Evolutionary conservation across 768 basidiomycete genomes (phyloP), one percentile per base, ranked within the genome.

Genomic region (Lactarius pseudohatsudake): DNA sequence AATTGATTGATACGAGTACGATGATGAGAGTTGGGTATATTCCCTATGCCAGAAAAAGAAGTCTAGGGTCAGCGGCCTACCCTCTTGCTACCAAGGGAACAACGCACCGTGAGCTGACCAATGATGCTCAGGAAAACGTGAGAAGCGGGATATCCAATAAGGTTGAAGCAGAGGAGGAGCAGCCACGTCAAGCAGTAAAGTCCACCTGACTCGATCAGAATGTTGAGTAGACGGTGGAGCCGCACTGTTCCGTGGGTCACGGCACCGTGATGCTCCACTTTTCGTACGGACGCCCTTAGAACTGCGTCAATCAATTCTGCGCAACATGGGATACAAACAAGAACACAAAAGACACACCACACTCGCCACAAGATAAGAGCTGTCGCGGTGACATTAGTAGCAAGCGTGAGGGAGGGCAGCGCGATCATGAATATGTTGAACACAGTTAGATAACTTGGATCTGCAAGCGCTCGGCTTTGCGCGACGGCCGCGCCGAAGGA

Each of bases 1-100:
- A 8, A 60, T 77, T 72, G 36, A 70, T 64, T 20, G 72, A 68
- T 60, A 73, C 74, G 36, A 77, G 76, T 41, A 72, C 72, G 50
- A 69, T 66, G 53, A 69, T 69, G 2, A 69, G 53, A 1, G 68
- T 69, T 4, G 65, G 68, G 54, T 69, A 66, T 66, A 69, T 66
- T 7, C 68, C 65, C 65, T 69, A 15, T 2, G 1, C n/a, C 53
- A 45, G 53, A 10, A 57, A 38, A 15, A 30, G 30, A 34, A 22
- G 59, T n/a, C 34, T 40, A n/a, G 45, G 38, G 38, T 62, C 16
- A 53, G 47, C 36, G 45, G n/a, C 20, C 20, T 45, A n/a, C 20
- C 20, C 43, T 40, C 38, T n/a, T 32, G 10, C n/a, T 18, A 36
- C 22, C 56, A 11, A 3, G 15, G 4, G 2, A 26, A 53, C 43